phyloP scores from a whole-genome alignment of 345 rosid genomes.

The Dovyalis caffra region DNA sequence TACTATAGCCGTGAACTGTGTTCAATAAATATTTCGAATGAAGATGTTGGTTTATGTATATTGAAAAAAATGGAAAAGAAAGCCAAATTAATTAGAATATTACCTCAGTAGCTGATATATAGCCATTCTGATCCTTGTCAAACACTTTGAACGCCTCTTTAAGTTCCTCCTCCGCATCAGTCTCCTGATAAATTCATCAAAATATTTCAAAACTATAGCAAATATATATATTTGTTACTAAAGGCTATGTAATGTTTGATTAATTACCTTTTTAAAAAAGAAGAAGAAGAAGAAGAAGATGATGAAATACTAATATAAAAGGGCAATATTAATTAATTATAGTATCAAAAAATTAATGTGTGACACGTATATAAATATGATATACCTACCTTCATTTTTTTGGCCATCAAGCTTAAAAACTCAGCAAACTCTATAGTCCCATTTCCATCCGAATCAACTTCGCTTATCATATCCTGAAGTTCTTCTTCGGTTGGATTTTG shows the following conservation, averaged over 20 bases:
- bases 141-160: constrained; percentile 85
- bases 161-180: constrained; percentile 75
- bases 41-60: background rate
- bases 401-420: constrained; percentile 71
- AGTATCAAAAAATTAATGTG: too few species aligned
- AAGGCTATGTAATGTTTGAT: too few species aligned
- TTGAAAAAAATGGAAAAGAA: background rate
- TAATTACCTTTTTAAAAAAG: too few species aligned
- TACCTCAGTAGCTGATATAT: constrained; percentile 83
- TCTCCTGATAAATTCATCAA: constrained; percentile 38
- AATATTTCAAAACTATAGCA: background rate
- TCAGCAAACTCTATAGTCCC: constrained; percentile 74
- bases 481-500: constrained; percentile 71
- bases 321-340: too few species aligned
- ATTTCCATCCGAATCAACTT: constrained; percentile 64
- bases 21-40: background rate
- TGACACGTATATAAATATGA: background rate
- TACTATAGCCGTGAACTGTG: background rate
- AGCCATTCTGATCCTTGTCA: constrained; percentile 85
- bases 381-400: constrained; percentile 67
- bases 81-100: background rate
- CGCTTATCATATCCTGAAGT: constrained; percentile 68
- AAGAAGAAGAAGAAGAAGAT: too few species aligned
- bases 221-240: background rate
- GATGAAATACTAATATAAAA: too few species aligned